A percentile compares a stretch with the other conserved stretches of the same genome.
Evolutionary conservation across 176 grass and related monocot species (phyloP).

Genomic region (Bromus sterilis): DNA sequence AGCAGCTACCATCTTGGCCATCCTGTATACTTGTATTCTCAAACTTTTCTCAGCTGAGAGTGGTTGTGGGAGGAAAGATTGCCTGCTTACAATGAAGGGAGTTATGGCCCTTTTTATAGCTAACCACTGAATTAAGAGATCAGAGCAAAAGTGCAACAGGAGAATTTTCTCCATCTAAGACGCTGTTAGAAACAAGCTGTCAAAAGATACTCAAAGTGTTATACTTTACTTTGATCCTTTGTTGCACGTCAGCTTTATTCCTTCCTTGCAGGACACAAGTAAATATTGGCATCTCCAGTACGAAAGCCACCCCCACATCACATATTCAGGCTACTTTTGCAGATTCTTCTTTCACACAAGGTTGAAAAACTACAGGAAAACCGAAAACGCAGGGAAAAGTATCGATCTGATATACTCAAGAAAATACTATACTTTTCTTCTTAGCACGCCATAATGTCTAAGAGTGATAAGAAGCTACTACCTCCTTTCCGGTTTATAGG

Average conservation of each 20-base stretch:
- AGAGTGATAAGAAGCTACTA: constrained; percentile 3
- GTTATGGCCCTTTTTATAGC: constrained; percentile 31
- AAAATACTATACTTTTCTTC: constrained; percentile 3
- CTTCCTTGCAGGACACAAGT: constrained; percentile 45
- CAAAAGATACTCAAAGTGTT: constrained; percentile 50
- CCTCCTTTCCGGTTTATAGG: no score
- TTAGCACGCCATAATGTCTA: background rate
- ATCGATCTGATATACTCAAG: background rate
- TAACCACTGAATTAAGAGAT: constrained; percentile 25
- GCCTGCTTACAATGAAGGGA: constrained; percentile 19
- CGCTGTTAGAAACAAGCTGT: constrained; percentile 59
- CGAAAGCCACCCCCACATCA: constrained; percentile 28
- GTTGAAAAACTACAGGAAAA: constrained; percentile 25
- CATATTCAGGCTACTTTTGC: constrained; percentile 31
- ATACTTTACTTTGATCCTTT: constrained; percentile 52
- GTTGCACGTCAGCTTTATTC: constrained; percentile 51
- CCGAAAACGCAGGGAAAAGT: background rate
- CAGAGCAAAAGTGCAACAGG: constrained; percentile 22
- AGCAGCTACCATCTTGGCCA: constrained; percentile 38
- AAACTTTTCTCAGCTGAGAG: constrained; percentile 13
- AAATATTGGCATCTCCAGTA: constrained; percentile 75
- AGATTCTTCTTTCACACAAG: constrained; percentile 38
- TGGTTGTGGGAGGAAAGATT: constrained; percentile 27
- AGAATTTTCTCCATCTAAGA: constrained; percentile 38
- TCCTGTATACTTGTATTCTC: constrained; percentile 2